A percentile compares a stretch with the other conserved stretches of the same genome.
Conservation (phyloP, 805 yeast species). For the Grigorovia humatica region DNA sequence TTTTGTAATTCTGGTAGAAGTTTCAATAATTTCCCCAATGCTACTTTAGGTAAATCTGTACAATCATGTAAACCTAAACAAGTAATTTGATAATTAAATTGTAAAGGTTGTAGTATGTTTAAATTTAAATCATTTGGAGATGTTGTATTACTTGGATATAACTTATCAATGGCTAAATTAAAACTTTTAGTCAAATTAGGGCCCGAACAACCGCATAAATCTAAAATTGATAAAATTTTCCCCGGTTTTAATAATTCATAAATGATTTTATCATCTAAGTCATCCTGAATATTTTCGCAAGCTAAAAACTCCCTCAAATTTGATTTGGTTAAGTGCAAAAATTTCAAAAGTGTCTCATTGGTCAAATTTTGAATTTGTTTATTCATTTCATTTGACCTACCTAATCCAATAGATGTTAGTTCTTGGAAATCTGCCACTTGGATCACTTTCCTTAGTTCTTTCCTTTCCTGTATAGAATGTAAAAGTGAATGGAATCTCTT, state of each 20-base stretch:
- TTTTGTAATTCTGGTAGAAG: slow-evolving; percentile 55
- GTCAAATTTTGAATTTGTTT: slow-evolving; percentile 88
- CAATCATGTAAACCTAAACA: slow-evolving; percentile 79
- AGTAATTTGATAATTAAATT: slow-evolving; percentile 25
- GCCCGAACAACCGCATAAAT: slow-evolving; percentile 83
- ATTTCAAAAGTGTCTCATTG: slow-evolving; percentile 52
- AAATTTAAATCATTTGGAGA: slow-evolving; percentile 6
- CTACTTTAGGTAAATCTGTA: slow-evolving; percentile 56
- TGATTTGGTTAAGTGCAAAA: slow-evolving; percentile 48
- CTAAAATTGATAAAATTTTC: slow-evolving; percentile 51
- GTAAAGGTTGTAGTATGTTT: slow-evolving; percentile 15
- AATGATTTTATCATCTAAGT: slow-evolving; percentile 45
- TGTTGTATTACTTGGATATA: slow-evolving; percentile 9
- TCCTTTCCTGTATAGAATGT: slow-evolving; percentile 38
- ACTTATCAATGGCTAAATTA: slow-evolving; percentile 24
- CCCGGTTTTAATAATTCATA: slow-evolving; percentile 23
- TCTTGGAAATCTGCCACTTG: slow-evolving; percentile 78
- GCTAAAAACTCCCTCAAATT: slow-evolving; percentile 71
- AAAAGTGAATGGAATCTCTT: slow-evolving; percentile 67
- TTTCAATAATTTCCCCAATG: slow-evolving; percentile 34
- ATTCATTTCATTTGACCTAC: slow-evolving; percentile 83
- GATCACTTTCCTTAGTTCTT: slow-evolving; percentile 44
- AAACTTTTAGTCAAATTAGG: slow-evolving; percentile 51
- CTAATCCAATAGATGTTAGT: slow-evolving; percentile 81
- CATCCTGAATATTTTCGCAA: slow-evolving; percentile 77